Conservation (phyloP, 257 asterid genomes). For the Solanum tarijense region DNA sequence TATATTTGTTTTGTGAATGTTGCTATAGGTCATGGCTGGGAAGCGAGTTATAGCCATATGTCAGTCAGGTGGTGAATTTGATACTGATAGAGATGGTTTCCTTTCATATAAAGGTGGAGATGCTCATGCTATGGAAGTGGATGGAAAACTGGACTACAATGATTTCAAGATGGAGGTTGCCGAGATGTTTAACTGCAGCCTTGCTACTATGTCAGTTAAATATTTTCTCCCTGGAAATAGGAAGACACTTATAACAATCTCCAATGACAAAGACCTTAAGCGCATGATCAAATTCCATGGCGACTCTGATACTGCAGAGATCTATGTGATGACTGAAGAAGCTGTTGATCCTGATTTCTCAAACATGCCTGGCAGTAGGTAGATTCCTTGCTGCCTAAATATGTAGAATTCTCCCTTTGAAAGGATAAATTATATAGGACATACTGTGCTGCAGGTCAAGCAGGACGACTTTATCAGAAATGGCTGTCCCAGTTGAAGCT, state of each 20-base stretch:
- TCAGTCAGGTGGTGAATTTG: slow-evolving; percentile 92
- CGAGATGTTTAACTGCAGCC: slow-evolving; percentile 74
- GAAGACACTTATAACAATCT: slow-evolving; percentile 84
- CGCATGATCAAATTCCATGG: slow-evolving; percentile 76
- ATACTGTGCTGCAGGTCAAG: slow-evolving; percentile 69
- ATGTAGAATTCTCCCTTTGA: slow-evolving; percentile 4
- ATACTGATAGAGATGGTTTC: slow-evolving; percentile 62
- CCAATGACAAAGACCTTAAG: slow-evolving; percentile 89
- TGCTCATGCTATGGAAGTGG: slow-evolving; percentile 98
- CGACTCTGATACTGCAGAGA: slow-evolving; percentile 59
- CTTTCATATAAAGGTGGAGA: slow-evolving; percentile 84
- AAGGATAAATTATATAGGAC: slow-evolving; percentile 17
- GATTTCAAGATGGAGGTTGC: slow-evolving; percentile 77
- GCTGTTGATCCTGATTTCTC: slow-evolving; percentile 62
- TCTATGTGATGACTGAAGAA: slow-evolving; percentile 72
- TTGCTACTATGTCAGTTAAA: slow-evolving; percentile 48
- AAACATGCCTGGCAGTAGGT: slow-evolving; percentile 95
- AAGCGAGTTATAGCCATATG: slow-evolving; percentile 82
- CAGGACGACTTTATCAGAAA: slow-evolving; percentile 82
- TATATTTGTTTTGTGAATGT: slow-evolving; percentile 11
- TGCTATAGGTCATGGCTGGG: slow-evolving; percentile 46
- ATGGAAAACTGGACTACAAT: slow-evolving; percentile 59
- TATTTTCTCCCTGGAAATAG: slow-evolving; percentile 89
- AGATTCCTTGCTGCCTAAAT: slow-evolving; percentile 20
- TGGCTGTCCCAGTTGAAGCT: slow-evolving; percentile 45